These are phyloP conservation scores for Coemansia sp. DNA, from an alignment of 192 early-diverging fungal species.

Conservation along the genomic window DNA sequence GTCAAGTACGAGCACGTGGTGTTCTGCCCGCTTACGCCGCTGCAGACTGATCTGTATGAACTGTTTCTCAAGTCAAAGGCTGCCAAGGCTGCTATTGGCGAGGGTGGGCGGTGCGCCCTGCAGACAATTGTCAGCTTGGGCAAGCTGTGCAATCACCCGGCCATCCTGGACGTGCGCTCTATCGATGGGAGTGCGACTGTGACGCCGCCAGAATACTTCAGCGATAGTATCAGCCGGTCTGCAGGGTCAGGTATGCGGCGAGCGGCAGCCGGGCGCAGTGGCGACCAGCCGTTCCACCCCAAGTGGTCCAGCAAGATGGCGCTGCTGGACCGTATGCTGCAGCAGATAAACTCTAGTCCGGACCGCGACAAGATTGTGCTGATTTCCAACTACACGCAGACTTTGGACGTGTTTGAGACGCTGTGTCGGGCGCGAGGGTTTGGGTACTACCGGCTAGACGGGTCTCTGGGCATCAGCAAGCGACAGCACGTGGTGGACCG, in stretches of 20 bases:
- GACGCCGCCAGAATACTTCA: slow-evolving; percentile 57
- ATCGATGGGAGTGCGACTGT: too few relatives aligned
- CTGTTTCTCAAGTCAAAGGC: slow-evolving; percentile 71
- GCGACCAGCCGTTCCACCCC: slow-evolving; percentile 49
- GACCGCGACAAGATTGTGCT: slow-evolving; percentile 93
- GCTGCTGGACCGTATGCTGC: slow-evolving; percentile 74
- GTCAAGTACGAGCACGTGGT: slow-evolving; percentile 98
- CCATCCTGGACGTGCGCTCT: slow-evolving; percentile 81
- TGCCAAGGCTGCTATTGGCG: slow-evolving; percentile 56
- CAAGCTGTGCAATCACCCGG: slow-evolving; percentile 97
- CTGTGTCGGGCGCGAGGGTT: slow-evolving; percentile 74
- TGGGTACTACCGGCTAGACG: slow-evolving; percentile 84
- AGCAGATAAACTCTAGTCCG: slow-evolving; percentile 65
- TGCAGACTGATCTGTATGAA: slow-evolving; percentile 82
- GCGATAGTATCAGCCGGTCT: slow-evolving; percentile 16
- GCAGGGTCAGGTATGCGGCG: not conserved
- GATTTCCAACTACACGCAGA: slow-evolving; percentile 99
- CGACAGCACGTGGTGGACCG: slow-evolving; percentile 92
- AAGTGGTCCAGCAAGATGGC: slow-evolving; percentile 92
- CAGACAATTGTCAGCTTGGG: slow-evolving; percentile 89
- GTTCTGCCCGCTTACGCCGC: slow-evolving; percentile 77
- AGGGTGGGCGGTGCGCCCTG: slow-evolving; percentile 78
- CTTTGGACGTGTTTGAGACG: slow-evolving; percentile 90
- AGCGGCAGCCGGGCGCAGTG: slow-evolving; percentile 2
- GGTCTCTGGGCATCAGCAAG: slow-evolving; percentile 87